Evolutionary conservation across 1,284 basidiomycete species (phyloP).

Genomic region (Malassezia sympodialis): DNA sequence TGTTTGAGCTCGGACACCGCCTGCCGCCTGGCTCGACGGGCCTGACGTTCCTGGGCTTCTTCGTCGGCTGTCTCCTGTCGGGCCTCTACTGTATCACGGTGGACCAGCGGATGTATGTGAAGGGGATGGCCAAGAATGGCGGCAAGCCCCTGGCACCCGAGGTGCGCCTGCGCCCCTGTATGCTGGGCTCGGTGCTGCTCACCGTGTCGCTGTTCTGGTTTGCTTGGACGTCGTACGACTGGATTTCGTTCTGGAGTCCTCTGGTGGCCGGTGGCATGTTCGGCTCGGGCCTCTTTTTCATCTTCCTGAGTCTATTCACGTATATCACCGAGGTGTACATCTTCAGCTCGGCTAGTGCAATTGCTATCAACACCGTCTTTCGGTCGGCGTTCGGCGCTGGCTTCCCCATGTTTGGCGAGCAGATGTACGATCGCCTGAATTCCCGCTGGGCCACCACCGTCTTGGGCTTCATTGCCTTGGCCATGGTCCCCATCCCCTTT

Average conservation of each 20-base stretch:
- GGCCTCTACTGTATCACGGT: conserved; percentile 26
- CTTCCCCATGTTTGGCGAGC: conserved; percentile 52
- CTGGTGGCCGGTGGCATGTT: conserved; percentile 52
- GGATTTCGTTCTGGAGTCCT: conserved; percentile 50
- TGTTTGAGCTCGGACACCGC: conserved; percentile 40
- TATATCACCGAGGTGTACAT: conserved; percentile 54
- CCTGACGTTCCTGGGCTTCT: conserved; percentile 46
- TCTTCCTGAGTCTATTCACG: conserved; percentile 54
- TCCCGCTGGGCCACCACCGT: conserved; percentile 66
- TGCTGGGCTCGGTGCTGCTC: conserved; percentile 46
- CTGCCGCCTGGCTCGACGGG: conserved; percentile 38
- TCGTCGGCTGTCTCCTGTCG: conserved; percentile 34
- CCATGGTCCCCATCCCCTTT: conserved; percentile 62
- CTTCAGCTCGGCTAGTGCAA: conserved; percentile 52
- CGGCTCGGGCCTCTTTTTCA: conserved; percentile 51
- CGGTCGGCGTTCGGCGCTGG: conserved; percentile 58
- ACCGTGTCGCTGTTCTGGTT: conserved; percentile 50
- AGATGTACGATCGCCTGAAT: conserved; percentile 56
- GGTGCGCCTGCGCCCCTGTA: conserved; percentile 33
- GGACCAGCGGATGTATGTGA: conserved; percentile 33
- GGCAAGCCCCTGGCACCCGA: conserved; percentile 28
- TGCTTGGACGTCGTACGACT: conserved; percentile 31
- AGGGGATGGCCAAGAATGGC: conserved; percentile 29
- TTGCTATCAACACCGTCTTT: conserved; percentile 61
- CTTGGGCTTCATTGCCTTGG: conserved; percentile 60